phyloP scores from a whole-genome alignment of 495 filamentous ascomycete species.

The Penicillium herquei region DNA sequence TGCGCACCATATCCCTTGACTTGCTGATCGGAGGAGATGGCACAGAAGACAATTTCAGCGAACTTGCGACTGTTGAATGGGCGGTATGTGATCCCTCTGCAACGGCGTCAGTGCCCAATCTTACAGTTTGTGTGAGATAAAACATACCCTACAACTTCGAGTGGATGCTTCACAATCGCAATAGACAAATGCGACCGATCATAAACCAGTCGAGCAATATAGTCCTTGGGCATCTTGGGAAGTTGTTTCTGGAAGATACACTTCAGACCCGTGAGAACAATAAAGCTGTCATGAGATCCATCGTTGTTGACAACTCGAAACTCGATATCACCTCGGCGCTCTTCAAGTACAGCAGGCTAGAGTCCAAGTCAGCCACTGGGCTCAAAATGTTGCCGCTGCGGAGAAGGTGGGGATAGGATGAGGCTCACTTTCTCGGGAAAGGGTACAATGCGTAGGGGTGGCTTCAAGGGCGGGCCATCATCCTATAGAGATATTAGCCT shows the following conservation, averaged over 20 bases:
- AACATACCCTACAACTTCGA: conserved; percentile 81
- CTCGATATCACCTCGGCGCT: conserved; percentile 93
- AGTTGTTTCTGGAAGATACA: conserved; percentile 99
- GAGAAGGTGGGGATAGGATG: conserved; percentile 2
- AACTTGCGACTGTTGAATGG: conserved; percentile 92
- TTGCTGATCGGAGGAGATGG: conserved; percentile 96
- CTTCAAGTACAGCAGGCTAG: conserved; percentile 86
- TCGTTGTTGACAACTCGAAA: conserved; percentile 99
- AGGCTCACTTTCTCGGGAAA: conserved; percentile 77
- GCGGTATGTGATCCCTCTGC: conserved; percentile 89
- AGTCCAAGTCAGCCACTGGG: not conserved
- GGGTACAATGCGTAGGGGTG: conserved; percentile 57
- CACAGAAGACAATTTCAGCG: conserved; percentile 98
- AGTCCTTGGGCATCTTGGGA: conserved; percentile 99
- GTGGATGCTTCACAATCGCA: conserved; percentile 93
- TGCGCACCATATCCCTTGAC: conserved; percentile 98
- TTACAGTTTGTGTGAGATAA: not conserved
- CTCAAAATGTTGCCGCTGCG: not conserved
- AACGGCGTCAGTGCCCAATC: conserved; percentile 16
- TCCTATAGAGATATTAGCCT: conserved; percentile 22
- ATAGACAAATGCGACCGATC: conserved; percentile 95
- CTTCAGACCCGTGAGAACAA: conserved; percentile 93
- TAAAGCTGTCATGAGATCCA: conserved; percentile 78
- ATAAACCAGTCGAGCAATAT: conserved; percentile 95
- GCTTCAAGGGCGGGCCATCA: conserved; percentile 32